Base-by-base conservation (phyloP, 2,329 filamentous ascomycete species). In the Lomentospora prolificans region DNA sequence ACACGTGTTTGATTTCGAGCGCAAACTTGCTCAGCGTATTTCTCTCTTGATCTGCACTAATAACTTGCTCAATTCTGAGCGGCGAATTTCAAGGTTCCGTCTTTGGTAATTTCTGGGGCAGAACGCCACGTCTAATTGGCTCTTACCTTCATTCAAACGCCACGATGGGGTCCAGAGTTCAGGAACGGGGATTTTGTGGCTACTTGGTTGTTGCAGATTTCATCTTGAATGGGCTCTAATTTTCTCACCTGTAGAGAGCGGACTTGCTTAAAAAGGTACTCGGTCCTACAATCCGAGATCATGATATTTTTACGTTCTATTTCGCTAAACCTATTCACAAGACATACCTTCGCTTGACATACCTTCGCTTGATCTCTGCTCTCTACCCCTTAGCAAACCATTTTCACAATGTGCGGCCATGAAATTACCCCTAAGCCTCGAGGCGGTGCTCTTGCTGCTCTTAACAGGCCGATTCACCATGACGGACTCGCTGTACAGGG, bases 361-460 rank as follows among this genome's bases (percentile, higher is more conserved):
- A 4, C 1, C 51, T 39, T 27, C 19, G 19, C 7, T 36, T 36
- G 10, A 17, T 31, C 50, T n/a, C 22, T 9, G 17, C 25, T 19
- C 10, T 27, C 30, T 46, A 7, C 17, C 6, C 36, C n/a, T 10
- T 4, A 9, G 1, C 14, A 22, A 19, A 39, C 12, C 19, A 12
- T 48, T 27, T 12, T 14, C 51, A 64, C 12, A 39, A 77, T 77
- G 75, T 77, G 75, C 58, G 74, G 75, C 41, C 69, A 69, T 3
- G 68, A 75, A 55, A 67, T 61, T 55, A 67, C 69, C 14, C 66
- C 70, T 55, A 64, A 68, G 51, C 71, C 73, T 8, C 66, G 68
- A 48, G 74, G 75, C 57, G 75, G 75, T 27, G 75, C 75, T n/a
- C 67, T 77, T 53, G 75, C 67, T 4, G 72, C 75, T 5, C 69